Evolutionary conservation across 179 eudicot genomes (phyloP).

Genomic region (Carnegiea gigantea): DNA sequence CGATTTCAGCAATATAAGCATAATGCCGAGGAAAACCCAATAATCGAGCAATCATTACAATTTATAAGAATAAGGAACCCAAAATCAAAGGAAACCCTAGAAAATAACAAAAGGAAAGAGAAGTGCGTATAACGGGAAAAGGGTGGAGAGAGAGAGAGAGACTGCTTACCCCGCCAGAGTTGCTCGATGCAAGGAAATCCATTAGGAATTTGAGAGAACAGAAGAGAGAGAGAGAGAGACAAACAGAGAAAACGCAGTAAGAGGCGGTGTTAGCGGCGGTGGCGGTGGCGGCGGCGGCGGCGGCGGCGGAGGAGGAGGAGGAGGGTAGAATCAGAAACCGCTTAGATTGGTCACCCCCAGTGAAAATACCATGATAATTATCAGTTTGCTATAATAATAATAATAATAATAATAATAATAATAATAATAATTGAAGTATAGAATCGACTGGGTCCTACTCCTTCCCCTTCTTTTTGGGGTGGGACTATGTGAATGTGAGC

Average conservation of each 20-base stretch:
- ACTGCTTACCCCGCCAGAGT: conserved; percentile 28
- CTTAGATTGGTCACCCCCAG: background rate
- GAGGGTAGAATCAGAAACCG: background rate
- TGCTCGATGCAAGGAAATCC: conserved; percentile 30
- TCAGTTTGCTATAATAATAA: background rate
- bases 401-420: too few species aligned
- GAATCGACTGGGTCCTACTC: too few species aligned
- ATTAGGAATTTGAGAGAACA: background rate
- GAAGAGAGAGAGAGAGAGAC: background rate
- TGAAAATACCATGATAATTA: background rate
- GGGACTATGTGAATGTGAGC: too few species aligned
- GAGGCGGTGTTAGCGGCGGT: background rate
- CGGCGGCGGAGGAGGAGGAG: background rate
- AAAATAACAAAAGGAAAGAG: background rate
- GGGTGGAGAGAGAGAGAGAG: background rate
- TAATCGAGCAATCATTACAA: background rate
- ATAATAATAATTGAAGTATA: too few species aligned
- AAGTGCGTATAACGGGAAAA: background rate
- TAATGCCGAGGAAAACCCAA: background rate
- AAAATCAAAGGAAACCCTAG: conserved; percentile 9
- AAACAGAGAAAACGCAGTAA: background rate
- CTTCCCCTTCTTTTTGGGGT: too few species aligned
- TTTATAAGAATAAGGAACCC: background rate
- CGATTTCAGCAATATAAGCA: background rate
- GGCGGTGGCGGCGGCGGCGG: conserved; percentile 3